Evolutionary conservation across 306 rosid genomes (phyloP).

Genomic region (Psophocarpus tetragonolobus): DNA sequence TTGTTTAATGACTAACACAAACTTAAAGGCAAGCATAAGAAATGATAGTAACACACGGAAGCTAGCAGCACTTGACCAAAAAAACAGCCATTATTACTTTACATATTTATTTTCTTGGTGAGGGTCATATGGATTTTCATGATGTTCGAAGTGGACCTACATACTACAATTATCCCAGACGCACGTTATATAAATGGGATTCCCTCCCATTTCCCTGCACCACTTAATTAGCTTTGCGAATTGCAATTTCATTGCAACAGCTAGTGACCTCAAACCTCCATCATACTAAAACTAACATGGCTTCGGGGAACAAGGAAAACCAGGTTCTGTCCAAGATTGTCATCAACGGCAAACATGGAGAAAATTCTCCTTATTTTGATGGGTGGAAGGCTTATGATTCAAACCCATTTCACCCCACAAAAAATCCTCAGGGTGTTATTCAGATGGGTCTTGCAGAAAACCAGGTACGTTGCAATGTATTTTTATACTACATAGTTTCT

Average conservation of each 20-base stretch:
- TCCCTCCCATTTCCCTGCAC: conserved; percentile 1
- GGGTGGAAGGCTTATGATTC: conserved; percentile 91
- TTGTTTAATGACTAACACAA: no score
- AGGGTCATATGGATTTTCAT: conserved; percentile 1
- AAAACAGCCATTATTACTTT: background rate
- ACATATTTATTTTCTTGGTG: background rate
- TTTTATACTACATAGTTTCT: background rate
- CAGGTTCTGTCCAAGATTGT: conserved; percentile 70
- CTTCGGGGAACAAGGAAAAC: conserved; percentile 16
- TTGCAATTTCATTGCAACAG: background rate
- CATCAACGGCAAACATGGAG: conserved; percentile 69
- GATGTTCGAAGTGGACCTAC: conserved; percentile 33
- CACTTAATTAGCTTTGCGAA: background rate
- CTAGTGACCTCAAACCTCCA: background rate
- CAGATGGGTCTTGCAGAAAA: conserved; percentile 99
- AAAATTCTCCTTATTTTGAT: conserved; percentile 79
- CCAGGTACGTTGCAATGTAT: conserved; percentile 51
- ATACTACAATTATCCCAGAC: background rate
- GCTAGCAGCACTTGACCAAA: conserved; percentile 47
- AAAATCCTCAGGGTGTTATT: conserved; percentile 76
- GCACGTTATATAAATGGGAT: conserved; percentile 30
- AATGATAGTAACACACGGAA: conserved; percentile 41
- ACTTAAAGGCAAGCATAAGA: background rate
- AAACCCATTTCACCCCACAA: conserved; percentile 65
- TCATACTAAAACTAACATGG: conserved; percentile 28